Evolutionary conservation across 768 basidiomycete species (phyloP).

Genomic region (Pleurotus salmoneostramineus): DNA sequence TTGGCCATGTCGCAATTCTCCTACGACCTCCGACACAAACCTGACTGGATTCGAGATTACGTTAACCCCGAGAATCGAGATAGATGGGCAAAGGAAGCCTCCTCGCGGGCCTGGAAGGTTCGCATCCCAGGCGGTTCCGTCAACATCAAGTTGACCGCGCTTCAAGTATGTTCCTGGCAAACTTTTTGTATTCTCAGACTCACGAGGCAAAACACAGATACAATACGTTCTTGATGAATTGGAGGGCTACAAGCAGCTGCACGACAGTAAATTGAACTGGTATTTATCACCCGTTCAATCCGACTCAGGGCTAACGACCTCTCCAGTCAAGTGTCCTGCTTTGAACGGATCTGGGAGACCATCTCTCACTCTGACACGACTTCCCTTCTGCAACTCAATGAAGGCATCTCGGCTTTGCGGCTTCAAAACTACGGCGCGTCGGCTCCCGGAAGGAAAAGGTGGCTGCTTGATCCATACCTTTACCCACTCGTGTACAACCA

Average conservation of each 20-base stretch:
- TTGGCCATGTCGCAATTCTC: slow-evolving; percentile 48
- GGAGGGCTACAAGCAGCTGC: slow-evolving; percentile 35
- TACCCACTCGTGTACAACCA: slow-evolving; percentile 35
- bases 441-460: slow-evolving; percentile 16
- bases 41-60: slow-evolving; percentile 36
- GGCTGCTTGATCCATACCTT: slow-evolving; percentile 36
- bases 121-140: slow-evolving; percentile 27
- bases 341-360: slow-evolving; percentile 53
- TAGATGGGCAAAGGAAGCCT: slow-evolving; percentile 28
- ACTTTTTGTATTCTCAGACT: background rate
- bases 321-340: slow-evolving; percentile 48
- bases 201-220: slow-evolving; percentile 23
- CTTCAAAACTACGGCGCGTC: slow-evolving; percentile 1
- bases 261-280: slow-evolving; percentile 35
- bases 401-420: slow-evolving; percentile 19
- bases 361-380: slow-evolving; percentile 17
- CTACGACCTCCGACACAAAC: slow-evolving; percentile 32
- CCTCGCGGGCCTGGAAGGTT: slow-evolving; percentile 25
- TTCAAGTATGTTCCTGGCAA: slow-evolving; percentile 29
- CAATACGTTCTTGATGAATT: slow-evolving; percentile 48
- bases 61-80: slow-evolving; percentile 20
- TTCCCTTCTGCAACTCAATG: slow-evolving; percentile 14
- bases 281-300: slow-evolving; percentile 14
- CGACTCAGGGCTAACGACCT: background rate
- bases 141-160: slow-evolving; percentile 28